These are phyloP conservation scores for Coniochaeta sp. DNA, from an alignment of 2,329 filamentous ascomycete species.

Conservation along the genomic window DNA sequence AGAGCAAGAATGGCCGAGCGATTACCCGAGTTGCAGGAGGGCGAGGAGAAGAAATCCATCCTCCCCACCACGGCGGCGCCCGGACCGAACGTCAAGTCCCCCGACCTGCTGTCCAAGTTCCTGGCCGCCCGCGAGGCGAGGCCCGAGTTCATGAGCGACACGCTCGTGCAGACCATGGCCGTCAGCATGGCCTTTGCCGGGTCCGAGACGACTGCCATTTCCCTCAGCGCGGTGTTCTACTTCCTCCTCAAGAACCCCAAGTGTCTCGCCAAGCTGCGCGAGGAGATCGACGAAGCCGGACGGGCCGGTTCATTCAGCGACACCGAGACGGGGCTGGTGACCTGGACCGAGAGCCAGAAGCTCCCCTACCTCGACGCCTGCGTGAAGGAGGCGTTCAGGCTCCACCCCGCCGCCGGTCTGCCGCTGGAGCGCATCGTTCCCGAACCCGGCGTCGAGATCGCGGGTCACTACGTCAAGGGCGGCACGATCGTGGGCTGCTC, in stretches of 20 bases:
- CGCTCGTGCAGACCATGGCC: slow-evolving; percentile 62
- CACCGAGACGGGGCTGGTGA: slow-evolving; percentile 52
- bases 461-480: slow-evolving; percentile 54
- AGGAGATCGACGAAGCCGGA: slow-evolving; percentile 56
- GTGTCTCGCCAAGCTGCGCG: slow-evolving; percentile 46
- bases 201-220: slow-evolving; percentile 74
- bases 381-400: slow-evolving; percentile 69
- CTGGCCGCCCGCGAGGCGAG: slow-evolving; percentile 59
- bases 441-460: slow-evolving; percentile 53
- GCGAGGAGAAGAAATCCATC: slow-evolving; percentile 23
- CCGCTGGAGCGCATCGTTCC: slow-evolving; percentile 70
- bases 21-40: slow-evolving; percentile 36
- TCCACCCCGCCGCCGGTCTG: slow-evolving; percentile 68
- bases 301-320: slow-evolving; percentile 43
- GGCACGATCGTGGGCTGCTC: slow-evolving; percentile 71
- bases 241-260: slow-evolving; percentile 59
- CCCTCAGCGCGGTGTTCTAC: slow-evolving; percentile 65
- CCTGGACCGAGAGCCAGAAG: slow-evolving; percentile 61
- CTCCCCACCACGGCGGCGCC: slow-evolving; percentile 32
- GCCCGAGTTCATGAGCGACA: slow-evolving; percentile 65
- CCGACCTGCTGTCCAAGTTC: slow-evolving; percentile 66
- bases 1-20: slow-evolving; percentile 60
- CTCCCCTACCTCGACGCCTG: slow-evolving; percentile 72
- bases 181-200: slow-evolving; percentile 70
- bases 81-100: slow-evolving; percentile 29